A percentile compares a stretch with the other conserved stretches of the same genome.
Evolutionary conservation across 257 asterid genomes (phyloP).

Genomic region (Nicotiana sylvestris): DNA sequence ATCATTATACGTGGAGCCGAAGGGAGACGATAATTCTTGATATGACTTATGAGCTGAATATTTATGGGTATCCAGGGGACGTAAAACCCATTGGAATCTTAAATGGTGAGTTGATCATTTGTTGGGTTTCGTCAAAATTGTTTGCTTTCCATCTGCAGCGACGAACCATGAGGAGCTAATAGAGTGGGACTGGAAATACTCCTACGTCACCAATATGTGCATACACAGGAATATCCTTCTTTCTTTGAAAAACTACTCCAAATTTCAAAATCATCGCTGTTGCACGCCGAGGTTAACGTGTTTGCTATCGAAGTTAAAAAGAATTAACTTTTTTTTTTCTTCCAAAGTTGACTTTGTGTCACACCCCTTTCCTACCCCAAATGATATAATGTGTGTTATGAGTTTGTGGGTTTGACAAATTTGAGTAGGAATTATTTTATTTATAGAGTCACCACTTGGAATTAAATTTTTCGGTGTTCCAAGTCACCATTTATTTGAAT

Average conservation of each 20-base stretch:
- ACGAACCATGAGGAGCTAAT: neutral
- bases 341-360: too few relatives aligned
- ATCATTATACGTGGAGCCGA: neutral
- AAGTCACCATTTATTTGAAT: too few relatives aligned
- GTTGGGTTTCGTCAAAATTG: neutral
- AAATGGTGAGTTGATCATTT: neutral
- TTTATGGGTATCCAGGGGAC: neutral
- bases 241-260: neutral
- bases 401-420: too few relatives aligned
- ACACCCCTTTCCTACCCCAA: too few relatives aligned
- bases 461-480: too few relatives aligned
- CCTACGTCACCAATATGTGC: neutral
- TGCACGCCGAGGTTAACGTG: neutral
- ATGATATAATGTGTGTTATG: too few relatives aligned
- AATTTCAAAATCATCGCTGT: neutral
- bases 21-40: neutral
- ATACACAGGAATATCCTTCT: neutral
- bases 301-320: neutral
- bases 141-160: neutral
- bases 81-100: neutral
- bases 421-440: too few relatives aligned
- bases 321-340: too few relatives aligned
- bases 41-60: too few relatives aligned
- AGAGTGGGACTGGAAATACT: neutral
- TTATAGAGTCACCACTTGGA: too few relatives aligned